A percentile compares a stretch with the other conserved stretches of the same genome.
Conservation (phyloP, 805 yeast genomes). For the Saccharomycopsis babjevae region DNA sequence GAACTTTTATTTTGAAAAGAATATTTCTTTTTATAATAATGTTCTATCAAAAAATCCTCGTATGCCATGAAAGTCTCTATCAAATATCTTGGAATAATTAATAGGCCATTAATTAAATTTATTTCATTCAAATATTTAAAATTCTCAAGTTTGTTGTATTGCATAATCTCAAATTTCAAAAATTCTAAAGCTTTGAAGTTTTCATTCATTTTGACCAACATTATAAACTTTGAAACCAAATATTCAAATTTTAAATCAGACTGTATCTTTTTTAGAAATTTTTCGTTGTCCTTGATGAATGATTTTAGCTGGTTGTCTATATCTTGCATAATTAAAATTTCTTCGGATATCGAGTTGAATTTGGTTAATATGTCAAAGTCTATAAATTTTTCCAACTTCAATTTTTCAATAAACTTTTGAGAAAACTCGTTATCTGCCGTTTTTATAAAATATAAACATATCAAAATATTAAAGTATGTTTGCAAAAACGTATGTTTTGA, state of each 20-base stretch:
- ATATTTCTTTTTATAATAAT: slow-evolving; percentile 8
- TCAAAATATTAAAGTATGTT: slow-evolving; percentile 8
- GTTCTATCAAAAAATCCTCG: slow-evolving; percentile 11
- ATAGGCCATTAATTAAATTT: slow-evolving; percentile 12
- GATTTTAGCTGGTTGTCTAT: slow-evolving; percentile 6
- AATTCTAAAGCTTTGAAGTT: slow-evolving; percentile 9
- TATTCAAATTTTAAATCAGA: slow-evolving; percentile 15
- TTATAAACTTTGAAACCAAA: slow-evolving; percentile 6
- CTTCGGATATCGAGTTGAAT: slow-evolving; percentile 11
- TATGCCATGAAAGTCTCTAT: slow-evolving; percentile 13
- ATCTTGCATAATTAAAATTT: slow-evolving; percentile 6
- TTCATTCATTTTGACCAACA: slow-evolving; percentile 10
- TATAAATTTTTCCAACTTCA: not conserved
- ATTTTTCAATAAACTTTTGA: slow-evolving; percentile 7
- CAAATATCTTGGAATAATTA: slow-evolving; percentile 11
- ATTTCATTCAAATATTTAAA: slow-evolving; percentile 14
- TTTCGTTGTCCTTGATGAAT: slow-evolving; percentile 18
- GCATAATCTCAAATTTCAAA: slow-evolving; percentile 12
- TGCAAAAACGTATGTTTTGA: not conserved
- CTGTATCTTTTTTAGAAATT: slow-evolving; percentile 15
- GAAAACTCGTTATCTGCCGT: slow-evolving; percentile 12
- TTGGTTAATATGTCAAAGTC: slow-evolving; percentile 14
- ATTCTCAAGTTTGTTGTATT: slow-evolving; percentile 5
- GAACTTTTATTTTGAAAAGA: slow-evolving; percentile 6
- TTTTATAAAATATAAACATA: slow-evolving; percentile 13